phyloP scores from a whole-genome alignment of 129 eudicot genomes.

The Flaveria bidentis region DNA sequence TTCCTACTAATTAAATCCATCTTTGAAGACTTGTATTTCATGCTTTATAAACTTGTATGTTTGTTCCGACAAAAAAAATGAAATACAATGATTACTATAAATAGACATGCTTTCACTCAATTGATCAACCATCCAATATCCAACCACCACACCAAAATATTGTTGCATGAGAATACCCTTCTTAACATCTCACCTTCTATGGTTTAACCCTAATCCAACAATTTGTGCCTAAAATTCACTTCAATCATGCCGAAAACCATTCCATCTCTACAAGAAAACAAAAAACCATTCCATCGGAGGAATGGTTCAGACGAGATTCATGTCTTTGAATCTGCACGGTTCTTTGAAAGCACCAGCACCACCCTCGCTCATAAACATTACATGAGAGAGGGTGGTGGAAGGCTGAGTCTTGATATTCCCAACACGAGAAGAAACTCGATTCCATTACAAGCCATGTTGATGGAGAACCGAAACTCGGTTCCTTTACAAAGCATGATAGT shows the following conservation, averaged over 20 bases:
- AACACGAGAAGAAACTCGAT: conserved; percentile 41
- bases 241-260: conserved; percentile 46
- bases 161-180: conserved; percentile 28
- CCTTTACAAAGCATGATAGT: conserved; percentile 30
- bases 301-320: conserved; percentile 74
- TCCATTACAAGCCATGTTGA: conserved; percentile 44
- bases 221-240: not conserved
- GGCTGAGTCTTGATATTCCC: conserved; percentile 76
- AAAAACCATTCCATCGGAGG: conserved; percentile 51
- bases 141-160: conserved; percentile 33
- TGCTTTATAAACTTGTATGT: conserved; percentile 6
- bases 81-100: conserved; percentile 37
- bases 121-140: conserved; percentile 29
- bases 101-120: conserved; percentile 34
- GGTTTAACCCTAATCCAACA: not conserved
- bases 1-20: conserved; percentile 8
- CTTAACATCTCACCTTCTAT: conserved; percentile 23
- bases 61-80: conserved; percentile 25
- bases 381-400: conserved; percentile 42
- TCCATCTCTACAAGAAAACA: conserved; percentile 34
- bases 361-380: conserved; percentile 26
- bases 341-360: conserved; percentile 49
- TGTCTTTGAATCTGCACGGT: conserved; percentile 73
- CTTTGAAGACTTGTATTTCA: conserved; percentile 15
- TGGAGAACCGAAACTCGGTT: conserved; percentile 26